phyloP scores from a whole-genome alignment of 148 eudicot species.

The Diospyros kaki region DNA sequence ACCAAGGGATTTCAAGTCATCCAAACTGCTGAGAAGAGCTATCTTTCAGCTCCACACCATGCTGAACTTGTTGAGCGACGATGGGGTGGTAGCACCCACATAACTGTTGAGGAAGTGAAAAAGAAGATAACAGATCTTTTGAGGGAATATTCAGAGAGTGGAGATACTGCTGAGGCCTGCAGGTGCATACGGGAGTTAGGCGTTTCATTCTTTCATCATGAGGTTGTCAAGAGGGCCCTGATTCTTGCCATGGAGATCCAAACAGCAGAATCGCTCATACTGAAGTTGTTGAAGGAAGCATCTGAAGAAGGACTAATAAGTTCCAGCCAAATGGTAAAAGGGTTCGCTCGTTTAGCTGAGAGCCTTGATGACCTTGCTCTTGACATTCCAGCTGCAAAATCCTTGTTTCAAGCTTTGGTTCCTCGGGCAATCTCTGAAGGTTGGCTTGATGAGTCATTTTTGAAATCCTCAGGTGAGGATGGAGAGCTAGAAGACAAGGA shows the following conservation, averaged over 20 bases:
- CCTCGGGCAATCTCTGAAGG: slow-evolving; percentile 75
- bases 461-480: slow-evolving; percentile 34
- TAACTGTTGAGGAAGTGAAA: slow-evolving; percentile 91
- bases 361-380: slow-evolving; percentile 91
- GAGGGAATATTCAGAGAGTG: slow-evolving; percentile 76
- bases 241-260: slow-evolving; percentile 77
- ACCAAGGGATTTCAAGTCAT: slow-evolving; percentile 78
- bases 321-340: slow-evolving; percentile 87
- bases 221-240: slow-evolving; percentile 89
- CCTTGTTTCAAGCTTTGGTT: slow-evolving; percentile 51
- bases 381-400: slow-evolving; percentile 79
- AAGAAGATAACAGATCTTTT: slow-evolving; percentile 73
- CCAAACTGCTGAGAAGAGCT: slow-evolving; percentile 90
- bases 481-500: slow-evolving; percentile 36
- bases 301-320: slow-evolving; percentile 90
- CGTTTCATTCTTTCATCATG: slow-evolving; percentile 87
- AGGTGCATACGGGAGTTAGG: slow-evolving; percentile 87
- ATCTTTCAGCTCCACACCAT: slow-evolving; percentile 98
- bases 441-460: slow-evolving; percentile 76
- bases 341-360: slow-evolving; percentile 71
- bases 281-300: slow-evolving; percentile 71
- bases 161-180: slow-evolving; percentile 85
- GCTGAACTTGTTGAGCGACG: slow-evolving; percentile 89
- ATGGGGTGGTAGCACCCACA: slow-evolving; percentile 93
- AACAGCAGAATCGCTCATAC: slow-evolving; percentile 59